Evolutionary conservation across 2,329 filamentous ascomycete genomes (phyloP).

Genomic region (Fusarium devonianum): DNA sequence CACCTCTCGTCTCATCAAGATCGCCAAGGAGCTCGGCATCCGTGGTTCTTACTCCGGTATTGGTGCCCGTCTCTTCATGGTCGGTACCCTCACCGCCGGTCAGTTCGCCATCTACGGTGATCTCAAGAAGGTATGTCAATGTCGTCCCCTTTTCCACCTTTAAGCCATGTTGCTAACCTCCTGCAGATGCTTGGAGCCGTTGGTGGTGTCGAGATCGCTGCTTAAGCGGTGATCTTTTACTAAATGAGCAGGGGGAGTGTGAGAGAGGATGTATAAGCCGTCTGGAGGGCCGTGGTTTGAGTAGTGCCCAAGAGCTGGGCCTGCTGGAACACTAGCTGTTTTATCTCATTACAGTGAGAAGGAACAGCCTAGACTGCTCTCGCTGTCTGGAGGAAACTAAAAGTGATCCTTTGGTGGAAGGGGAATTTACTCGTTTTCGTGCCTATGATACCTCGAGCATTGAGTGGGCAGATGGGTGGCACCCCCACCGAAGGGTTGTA

Average conservation of each 20-base stretch:
- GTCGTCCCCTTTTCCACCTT: neutral
- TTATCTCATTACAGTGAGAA: constrained; percentile 18
- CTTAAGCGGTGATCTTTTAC: constrained; percentile 21
- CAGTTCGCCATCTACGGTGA: constrained; percentile 92
- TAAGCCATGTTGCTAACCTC: constrained; percentile 46
- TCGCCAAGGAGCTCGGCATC: constrained; percentile 83
- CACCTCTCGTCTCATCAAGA: constrained; percentile 82
- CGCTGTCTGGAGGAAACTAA: constrained; percentile 27
- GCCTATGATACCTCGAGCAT: constrained; percentile 36
- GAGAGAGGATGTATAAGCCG: constrained; percentile 16
- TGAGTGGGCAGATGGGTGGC: constrained; percentile 39
- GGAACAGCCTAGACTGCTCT: constrained; percentile 28
- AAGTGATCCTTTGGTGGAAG: constrained; percentile 35
- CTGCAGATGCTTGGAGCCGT: constrained; percentile 75
- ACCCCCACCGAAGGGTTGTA: constrained; percentile 38
- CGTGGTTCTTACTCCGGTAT: constrained; percentile 82
- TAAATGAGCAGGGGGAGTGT: constrained; percentile 13
- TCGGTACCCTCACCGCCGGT: constrained; percentile 77
- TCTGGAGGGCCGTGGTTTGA: constrained; percentile 22
- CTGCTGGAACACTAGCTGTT: constrained; percentile 26
- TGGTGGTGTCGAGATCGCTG: constrained; percentile 75
- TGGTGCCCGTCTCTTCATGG: constrained; percentile 70
- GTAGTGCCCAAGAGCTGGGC: constrained; percentile 39
- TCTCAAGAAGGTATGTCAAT: constrained; percentile 27
- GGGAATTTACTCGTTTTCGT: constrained; percentile 33